These are phyloP conservation scores for Bimuria novae-zelandiae DNA, from an alignment of 2,329 filamentous ascomycete species.

Conservation along the genomic window DNA sequence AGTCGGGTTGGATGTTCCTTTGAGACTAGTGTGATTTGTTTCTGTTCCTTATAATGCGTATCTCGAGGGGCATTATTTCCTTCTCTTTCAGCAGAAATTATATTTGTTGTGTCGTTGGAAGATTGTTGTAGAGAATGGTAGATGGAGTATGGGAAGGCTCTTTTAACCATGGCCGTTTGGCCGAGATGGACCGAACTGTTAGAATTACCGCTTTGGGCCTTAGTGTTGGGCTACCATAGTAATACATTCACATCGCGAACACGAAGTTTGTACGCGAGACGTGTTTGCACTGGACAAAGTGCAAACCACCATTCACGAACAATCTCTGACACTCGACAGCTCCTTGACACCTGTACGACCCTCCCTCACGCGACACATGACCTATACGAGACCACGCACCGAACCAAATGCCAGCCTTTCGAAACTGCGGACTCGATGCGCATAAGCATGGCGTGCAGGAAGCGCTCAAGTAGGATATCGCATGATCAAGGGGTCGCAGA, in stretches of 20 bases:
- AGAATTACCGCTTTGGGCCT: neutral
- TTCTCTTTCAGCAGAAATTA: too few relatives aligned
- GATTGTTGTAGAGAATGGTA: neutral
- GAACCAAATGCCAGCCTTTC: neutral
- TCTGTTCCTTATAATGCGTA: too few relatives aligned
- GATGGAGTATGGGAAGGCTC: neutral
- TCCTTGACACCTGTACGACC: constrained; percentile 1
- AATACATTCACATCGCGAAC: neutral
- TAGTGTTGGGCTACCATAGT: too few relatives aligned
- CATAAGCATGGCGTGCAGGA: constrained; percentile 7
- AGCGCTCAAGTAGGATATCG: too few relatives aligned
- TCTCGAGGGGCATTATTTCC: too few relatives aligned
- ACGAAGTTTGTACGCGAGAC: too few relatives aligned
- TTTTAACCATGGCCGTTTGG: neutral
- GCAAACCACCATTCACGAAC: too few relatives aligned
- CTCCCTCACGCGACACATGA: neutral
- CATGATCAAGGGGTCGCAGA: constrained; percentile 1
- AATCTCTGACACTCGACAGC: neutral
- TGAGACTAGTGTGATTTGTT: too few relatives aligned
- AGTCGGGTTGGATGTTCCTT: too few relatives aligned
- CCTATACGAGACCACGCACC: neutral
- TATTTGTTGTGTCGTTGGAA: neutral
- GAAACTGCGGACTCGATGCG: neutral
- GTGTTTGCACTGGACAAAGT: too few relatives aligned
- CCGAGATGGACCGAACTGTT: constrained; percentile 5